Conservation (phyloP, 2,329 filamentous ascomycete genomes). For the Eurotiales sp. region DNA sequence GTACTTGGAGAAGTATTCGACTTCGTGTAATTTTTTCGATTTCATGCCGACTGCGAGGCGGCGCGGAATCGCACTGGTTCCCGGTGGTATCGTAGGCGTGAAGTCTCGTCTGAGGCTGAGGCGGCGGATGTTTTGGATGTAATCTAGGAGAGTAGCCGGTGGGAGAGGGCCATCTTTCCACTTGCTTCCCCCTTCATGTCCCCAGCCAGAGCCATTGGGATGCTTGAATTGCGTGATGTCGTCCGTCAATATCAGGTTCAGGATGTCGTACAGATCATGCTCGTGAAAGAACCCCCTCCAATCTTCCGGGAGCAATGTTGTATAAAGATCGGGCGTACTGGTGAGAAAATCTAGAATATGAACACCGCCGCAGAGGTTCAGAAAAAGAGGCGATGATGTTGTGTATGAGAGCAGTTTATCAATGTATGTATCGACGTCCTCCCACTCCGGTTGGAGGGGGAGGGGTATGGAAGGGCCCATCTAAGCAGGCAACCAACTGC, state of each 20-base stretch:
- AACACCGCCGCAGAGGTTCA: conserved; percentile 90
- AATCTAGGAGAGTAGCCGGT: conserved; percentile 61
- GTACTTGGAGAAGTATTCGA: conserved; percentile 83
- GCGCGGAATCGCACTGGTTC: conserved; percentile 56
- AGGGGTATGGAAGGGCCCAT: conserved; percentile 54
- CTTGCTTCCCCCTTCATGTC: conserved; percentile 9
- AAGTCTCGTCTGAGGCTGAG: conserved; percentile 66
- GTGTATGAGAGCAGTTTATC: conserved; percentile 73
- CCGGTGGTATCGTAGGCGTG: conserved; percentile 29
- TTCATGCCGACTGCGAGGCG: conserved; percentile 88
- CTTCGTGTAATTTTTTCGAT: conserved; percentile 92
- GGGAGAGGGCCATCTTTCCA: conserved; percentile 46
- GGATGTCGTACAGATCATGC: conserved; percentile 67
- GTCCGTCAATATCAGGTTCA: conserved; percentile 78
- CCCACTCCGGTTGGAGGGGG: conserved; percentile 68
- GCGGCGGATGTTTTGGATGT: conserved; percentile 67
- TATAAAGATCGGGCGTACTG: conserved; percentile 75
- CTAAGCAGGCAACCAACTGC: not conserved
- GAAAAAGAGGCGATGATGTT: conserved; percentile 69
- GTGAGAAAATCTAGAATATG: conserved; percentile 97
- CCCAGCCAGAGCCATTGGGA: not conserved
- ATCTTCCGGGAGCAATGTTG: conserved; percentile 67
- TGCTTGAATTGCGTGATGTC: conserved; percentile 51
- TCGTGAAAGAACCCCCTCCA: conserved; percentile 77
- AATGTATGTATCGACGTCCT: conserved; percentile 71